Percentiles rank a stretch among this genome's conserved stretches.
phyloP scores from a whole-genome alignment of 257 asterid species.

The Jacaranda copaia region DNA sequence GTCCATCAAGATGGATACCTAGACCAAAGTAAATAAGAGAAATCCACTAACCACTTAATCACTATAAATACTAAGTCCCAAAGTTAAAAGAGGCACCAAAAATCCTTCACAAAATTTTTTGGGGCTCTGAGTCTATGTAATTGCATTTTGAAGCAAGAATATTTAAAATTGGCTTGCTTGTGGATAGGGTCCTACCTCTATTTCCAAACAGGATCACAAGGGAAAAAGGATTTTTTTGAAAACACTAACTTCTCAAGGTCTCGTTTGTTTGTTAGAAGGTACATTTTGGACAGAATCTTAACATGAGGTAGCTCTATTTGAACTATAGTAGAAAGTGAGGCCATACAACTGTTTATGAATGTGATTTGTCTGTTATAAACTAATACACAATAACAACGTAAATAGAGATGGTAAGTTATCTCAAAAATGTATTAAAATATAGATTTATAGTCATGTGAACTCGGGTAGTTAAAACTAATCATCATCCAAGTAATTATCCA shows the following conservation, averaged over 20 bases:
- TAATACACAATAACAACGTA: conserved; percentile 36
- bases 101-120: no score
- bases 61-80: no score
- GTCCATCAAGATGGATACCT: no score
- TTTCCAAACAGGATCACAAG: no score
- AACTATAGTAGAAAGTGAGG: conserved; percentile 97
- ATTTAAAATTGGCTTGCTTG: no score
- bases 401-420: conserved; percentile 13
- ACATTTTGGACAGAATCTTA: conserved; percentile 97
- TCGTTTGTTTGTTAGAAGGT: conserved; percentile 91
- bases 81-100: no score
- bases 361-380: conserved; percentile 98
- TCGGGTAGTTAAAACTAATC: conserved; percentile 97
- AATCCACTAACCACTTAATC: no score
- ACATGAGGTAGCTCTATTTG: conserved; percentile 98
- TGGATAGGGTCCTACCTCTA: no score
- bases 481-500: conserved; percentile 90
- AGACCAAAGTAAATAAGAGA: no score
- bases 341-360: conserved; percentile 96
- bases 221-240: conserved; percentile 3
- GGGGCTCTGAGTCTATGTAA: no score
- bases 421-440: conserved; percentile 6
- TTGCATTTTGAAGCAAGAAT: no score
- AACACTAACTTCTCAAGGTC: conserved; percentile 82
- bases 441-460: conserved; percentile 44